Base-by-base conservation (phyloP, 495 filamentous ascomycete genomes). In the Usnea hakonensis region DNA sequence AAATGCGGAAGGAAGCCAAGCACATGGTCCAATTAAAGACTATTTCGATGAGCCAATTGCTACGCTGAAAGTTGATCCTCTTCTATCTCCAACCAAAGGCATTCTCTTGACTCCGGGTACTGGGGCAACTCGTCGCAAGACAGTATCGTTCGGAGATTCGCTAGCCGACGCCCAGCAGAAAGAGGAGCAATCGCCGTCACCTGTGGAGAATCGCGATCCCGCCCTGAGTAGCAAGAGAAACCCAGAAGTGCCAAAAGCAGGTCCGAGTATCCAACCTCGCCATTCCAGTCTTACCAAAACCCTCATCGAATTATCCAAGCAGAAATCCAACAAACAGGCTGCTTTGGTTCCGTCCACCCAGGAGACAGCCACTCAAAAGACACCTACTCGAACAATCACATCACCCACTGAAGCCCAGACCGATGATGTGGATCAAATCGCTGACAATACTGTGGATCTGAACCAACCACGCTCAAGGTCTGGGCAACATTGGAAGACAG, bases 41-140 rank as follows among this genome's bases (percentile, higher is more conserved):
- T 30, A 26, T 19, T 26, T 35, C 3, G 28, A 28, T 19, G 43
- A 40, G 21, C 37, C 30, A 13, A 21, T 44, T 23, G 37, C 41
- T 16, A 50, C 16, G 14, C n/a, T 35, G 6, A 43, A 33, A 56
- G 67, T 69, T 52, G 79, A 74, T 48, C 67, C 72, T 7, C 63
- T 79, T 53, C 70, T 74, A 16, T 89, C 86, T n/a, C 86, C 87
- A 2, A 81, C 85, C 5, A 88, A 89, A 70, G 85, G 87, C 58
- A 98, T 98, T 56, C 82, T 98, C 9, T 75, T 96, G 61, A 97
- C 95, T 0, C 95, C 95, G 2, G 91, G 94, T 0, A 92, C 90
- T 3, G 88, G 81, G 14, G 81, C 86, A 9, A 81, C 86, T 58
- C 83, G 87, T 57, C 84, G 89, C 46, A 97, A 97, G 70, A 94